Conservation (phyloP, 768 basidiomycete genomes). For the Boletus subparvulus region DNA sequence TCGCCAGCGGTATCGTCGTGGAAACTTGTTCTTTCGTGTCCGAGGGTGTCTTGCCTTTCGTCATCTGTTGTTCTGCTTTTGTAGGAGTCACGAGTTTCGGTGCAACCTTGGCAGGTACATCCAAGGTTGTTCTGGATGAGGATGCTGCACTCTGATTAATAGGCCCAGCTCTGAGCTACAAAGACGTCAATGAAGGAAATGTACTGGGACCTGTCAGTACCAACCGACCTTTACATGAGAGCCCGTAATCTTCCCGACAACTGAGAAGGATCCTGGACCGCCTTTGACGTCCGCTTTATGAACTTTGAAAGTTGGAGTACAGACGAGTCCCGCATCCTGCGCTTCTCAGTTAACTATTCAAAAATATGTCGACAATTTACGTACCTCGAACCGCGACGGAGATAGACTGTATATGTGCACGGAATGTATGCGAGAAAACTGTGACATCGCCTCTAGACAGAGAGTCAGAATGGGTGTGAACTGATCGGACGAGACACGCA, state of each 20-base stretch:
- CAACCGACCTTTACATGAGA: slow-evolving; percentile 46
- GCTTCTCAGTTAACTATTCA: neutral
- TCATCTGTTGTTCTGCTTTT: slow-evolving; percentile 15
- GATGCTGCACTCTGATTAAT: slow-evolving; percentile 28
- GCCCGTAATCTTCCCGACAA: slow-evolving; percentile 46
- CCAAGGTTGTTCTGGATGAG: slow-evolving; percentile 46
- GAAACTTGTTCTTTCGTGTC: slow-evolving; percentile 26
- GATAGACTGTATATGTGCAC: slow-evolving; percentile 73
- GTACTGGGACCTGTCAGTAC: neutral
- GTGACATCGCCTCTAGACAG: slow-evolving; percentile 48
- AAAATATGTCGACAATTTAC: neutral
- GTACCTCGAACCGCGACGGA: slow-evolving; percentile 55
- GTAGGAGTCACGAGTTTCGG: slow-evolving; percentile 11
- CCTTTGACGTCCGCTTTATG: slow-evolving; percentile 33
- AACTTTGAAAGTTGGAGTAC: slow-evolving; percentile 33
- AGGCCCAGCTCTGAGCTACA: slow-evolving; percentile 17
- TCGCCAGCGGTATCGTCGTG: slow-evolving; percentile 22
- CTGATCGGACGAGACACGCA: slow-evolving; percentile 30
- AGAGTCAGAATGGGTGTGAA: neutral
- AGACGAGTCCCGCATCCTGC: slow-evolving; percentile 49
- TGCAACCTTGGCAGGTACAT: slow-evolving; percentile 17
- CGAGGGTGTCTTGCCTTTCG: slow-evolving; percentile 26
- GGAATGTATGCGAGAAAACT: slow-evolving; percentile 52
- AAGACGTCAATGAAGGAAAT: neutral
- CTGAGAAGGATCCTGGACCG: slow-evolving; percentile 7